Base-by-base conservation (phyloP, 2,329 filamentous ascomycete genomes). In the Aspergillus hortae region DNA sequence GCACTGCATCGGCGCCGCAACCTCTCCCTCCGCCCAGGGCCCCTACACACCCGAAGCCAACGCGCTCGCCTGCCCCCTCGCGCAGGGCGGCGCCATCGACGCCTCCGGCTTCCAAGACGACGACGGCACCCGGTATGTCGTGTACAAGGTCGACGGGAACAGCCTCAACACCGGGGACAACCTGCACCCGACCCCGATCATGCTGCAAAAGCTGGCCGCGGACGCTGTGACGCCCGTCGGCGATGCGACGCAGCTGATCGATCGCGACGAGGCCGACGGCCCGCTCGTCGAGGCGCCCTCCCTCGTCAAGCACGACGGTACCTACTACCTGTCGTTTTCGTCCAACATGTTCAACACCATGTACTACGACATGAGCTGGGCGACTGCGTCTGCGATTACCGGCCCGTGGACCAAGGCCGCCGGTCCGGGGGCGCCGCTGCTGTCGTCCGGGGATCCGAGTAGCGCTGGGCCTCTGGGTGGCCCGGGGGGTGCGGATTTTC, bases 141-240 rank as follows among this genome's bases (percentile, higher is more conserved):
- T 80, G 15, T 86, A 84, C 68, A 86, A 86, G 65, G 69, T 85
- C 27, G 83, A 86, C 60, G 83, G 83, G 15, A 85, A 85, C 65
- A 71, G 72, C 46, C 66, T 78, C 25, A 72, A 64, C n/a, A 66
- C 73, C 14, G 64, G 66, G 15, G 44, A 15, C n/a, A 21, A 30
- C 4, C 30, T 17, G 5, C 48, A 50, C 10, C 51, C 70, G 12
- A 86, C 83, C 36, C 81, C 83, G 0, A 76, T 86, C 54, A 76
- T 83, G 69, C 70, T 85, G 19, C 82, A 85, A 57, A 67, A 75
- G 47, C 74, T 84, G 9, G 65, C 67, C 10, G 58, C 65, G 2
- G 75, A 83, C 58, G 81, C 79, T 4, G 60, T 75, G 42, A 81
- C 77, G 3, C 70, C 70, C n/a, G 67, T 75, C 14, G 80, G 80